phyloP scores from a whole-genome alignment of 768 basidiomycete genomes.

The Tulasnella sp. region DNA sequence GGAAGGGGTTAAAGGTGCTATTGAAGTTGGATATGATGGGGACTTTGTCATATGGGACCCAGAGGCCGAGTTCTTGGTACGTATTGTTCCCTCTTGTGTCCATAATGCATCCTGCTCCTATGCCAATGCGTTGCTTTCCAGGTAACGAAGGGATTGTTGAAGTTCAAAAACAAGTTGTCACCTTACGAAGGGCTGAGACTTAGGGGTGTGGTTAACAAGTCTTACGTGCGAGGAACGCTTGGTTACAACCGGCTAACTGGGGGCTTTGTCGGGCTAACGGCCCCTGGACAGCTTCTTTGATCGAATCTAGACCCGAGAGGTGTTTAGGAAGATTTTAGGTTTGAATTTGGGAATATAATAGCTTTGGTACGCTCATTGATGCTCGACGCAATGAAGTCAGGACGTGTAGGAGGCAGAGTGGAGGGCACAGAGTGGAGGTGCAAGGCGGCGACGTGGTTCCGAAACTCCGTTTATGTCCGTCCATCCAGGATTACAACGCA shows the following conservation, averaged over 20 bases:
- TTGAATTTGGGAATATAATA: not conserved
- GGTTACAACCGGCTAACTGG: slow-evolving; percentile 36
- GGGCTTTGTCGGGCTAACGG: not conserved
- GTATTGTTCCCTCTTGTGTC: not conserved
- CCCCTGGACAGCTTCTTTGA: not conserved
- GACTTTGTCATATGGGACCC: slow-evolving; percentile 86
- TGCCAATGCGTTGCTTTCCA: slow-evolving; percentile 28
- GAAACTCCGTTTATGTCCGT: not conserved
- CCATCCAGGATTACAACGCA: not conserved
- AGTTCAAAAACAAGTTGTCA: slow-evolving; percentile 91
- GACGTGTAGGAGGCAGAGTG: too few relatives aligned
- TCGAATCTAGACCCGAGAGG: not conserved
- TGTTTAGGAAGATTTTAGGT: not conserved
- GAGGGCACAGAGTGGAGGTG: too few relatives aligned
- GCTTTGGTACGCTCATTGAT: not conserved
- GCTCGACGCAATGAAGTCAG: not conserved
- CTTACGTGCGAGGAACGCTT: slow-evolving; percentile 67
- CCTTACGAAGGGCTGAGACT: slow-evolving; percentile 76
- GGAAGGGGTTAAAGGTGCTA: slow-evolving; percentile 56
- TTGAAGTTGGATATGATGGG: slow-evolving; percentile 69
- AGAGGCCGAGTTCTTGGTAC: slow-evolving; percentile 30
- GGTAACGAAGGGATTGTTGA: slow-evolving; percentile 64
- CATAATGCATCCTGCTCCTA: slow-evolving; percentile 8
- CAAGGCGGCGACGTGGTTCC: too few relatives aligned
- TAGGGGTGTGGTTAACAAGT: slow-evolving; percentile 63